Conservation (phyloP, 768 basidiomycete species). For the Tephrocybe rancida region DNA sequence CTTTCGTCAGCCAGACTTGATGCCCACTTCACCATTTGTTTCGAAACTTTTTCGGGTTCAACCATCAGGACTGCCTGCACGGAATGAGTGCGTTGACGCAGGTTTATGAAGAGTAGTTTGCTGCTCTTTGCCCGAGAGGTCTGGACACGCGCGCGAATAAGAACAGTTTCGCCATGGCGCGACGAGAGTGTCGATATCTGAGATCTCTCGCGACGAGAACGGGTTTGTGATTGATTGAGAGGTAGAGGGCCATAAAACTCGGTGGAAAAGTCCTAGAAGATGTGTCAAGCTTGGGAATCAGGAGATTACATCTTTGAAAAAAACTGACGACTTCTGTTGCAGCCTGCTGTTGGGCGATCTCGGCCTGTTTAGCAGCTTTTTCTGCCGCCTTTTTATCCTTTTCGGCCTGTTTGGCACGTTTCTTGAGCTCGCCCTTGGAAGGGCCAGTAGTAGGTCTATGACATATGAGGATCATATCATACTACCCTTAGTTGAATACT, state of each 20-base stretch:
- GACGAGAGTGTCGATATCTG: slow-evolving; percentile 68
- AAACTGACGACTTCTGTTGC: slow-evolving; percentile 62
- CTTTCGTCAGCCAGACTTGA: slow-evolving; percentile 79
- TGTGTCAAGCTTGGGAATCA: background rate
- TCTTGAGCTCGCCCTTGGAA: slow-evolving; percentile 90
- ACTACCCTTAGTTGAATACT: background rate
- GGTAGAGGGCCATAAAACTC: slow-evolving; percentile 88
- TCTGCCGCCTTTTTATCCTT: slow-evolving; percentile 90
- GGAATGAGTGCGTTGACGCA: slow-evolving; percentile 85
- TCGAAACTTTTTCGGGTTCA: slow-evolving; percentile 78
- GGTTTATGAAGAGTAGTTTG: slow-evolving; percentile 93
- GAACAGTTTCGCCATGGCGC: slow-evolving; percentile 72
- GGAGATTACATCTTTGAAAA: background rate
- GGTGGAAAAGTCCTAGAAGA: slow-evolving; percentile 67
- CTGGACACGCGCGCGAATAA: slow-evolving; percentile 89
- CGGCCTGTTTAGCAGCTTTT: slow-evolving; percentile 78
- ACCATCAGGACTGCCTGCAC: slow-evolving; percentile 85
- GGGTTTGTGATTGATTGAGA: slow-evolving; percentile 88
- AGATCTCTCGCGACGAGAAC: slow-evolving; percentile 59
- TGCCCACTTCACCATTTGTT: slow-evolving; percentile 97
- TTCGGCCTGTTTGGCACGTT: slow-evolving; percentile 86
- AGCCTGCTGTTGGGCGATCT: slow-evolving; percentile 67
- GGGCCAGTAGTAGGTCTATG: slow-evolving; percentile 47
- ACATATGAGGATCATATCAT: background rate
- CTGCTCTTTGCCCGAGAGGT: slow-evolving; percentile 90